phyloP scores from a whole-genome alignment of 2,329 filamentous ascomycete species.

The Epichloe elymi region DNA sequence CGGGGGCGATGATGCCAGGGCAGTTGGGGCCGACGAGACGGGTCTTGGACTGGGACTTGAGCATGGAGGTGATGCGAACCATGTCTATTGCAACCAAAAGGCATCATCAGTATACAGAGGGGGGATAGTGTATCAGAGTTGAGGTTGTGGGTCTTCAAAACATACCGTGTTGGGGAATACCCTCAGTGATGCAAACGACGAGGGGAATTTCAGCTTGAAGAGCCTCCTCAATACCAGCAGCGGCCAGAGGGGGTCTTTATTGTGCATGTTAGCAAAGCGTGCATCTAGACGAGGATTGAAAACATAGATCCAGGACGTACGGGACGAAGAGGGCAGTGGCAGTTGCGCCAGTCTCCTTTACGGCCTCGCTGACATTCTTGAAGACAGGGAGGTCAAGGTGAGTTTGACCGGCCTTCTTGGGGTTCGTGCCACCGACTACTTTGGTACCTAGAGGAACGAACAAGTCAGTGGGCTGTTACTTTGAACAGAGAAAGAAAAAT shows the following conservation, averaged over 20 bases:
- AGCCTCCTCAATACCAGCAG: conserved; percentile 92
- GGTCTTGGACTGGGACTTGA: conserved; percentile 96
- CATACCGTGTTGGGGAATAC: conserved; percentile 90
- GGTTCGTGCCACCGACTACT: conserved; percentile 95
- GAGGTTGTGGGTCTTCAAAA: conserved; percentile 6
- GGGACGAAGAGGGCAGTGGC: conserved; percentile 95
- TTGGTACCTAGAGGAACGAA: conserved; percentile 57
- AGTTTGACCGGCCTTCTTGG: conserved; percentile 87
- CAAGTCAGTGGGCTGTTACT: conserved; percentile 11
- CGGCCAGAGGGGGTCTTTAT: conserved; percentile 74
- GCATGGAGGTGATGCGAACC: conserved; percentile 95
- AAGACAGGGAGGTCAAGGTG: conserved; percentile 93
- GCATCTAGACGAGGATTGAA: conserved; percentile 3
- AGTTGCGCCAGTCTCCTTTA: conserved; percentile 80
- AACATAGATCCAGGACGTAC: conserved; percentile 35
- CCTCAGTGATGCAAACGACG: conserved; percentile 95
- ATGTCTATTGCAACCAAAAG: conserved; percentile 51
- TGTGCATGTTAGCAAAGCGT: conserved; percentile 15
- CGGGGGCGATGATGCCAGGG: conserved; percentile 87
- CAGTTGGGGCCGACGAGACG: conserved; percentile 96
- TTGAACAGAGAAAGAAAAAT: background rate
- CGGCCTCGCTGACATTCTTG: conserved; percentile 72
- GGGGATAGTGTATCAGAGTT: background rate
- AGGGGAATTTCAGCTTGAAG: conserved; percentile 85
- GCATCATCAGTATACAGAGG: conserved; percentile 6